Percentiles rank a stretch among this genome's conserved stretches.
Conservation (phyloP, 2,329 filamentous ascomycete species). For the Coniosporium tulheliwenetii region DNA sequence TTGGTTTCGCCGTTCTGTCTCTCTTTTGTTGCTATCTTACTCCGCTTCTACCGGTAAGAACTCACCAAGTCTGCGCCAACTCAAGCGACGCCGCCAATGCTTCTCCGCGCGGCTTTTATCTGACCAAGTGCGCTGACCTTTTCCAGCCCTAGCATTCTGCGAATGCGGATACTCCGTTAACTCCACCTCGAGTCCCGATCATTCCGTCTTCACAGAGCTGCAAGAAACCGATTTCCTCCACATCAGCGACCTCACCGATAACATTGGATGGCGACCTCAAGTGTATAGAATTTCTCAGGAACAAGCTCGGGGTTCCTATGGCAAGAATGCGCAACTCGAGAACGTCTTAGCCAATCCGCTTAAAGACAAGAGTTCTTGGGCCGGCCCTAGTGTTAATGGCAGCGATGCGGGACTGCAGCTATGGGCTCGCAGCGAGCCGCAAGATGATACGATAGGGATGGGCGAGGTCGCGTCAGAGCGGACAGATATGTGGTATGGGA, state of each 20-base stretch:
- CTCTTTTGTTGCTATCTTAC: too few relatives aligned
- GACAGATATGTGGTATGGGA: constrained; percentile 52
- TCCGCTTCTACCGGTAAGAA: too few relatives aligned
- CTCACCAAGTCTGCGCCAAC: too few relatives aligned
- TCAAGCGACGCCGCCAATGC: too few relatives aligned
- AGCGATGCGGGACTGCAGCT: constrained; percentile 22
- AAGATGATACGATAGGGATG: constrained; percentile 38
- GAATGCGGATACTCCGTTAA: constrained; percentile 56
- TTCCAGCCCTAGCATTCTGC: constrained; percentile 24
- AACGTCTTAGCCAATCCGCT: constrained; percentile 44
- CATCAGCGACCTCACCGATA: constrained; percentile 28
- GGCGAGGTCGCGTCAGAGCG: constrained; percentile 49
- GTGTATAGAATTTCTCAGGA: constrained; percentile 47
- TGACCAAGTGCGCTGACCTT: too few relatives aligned
- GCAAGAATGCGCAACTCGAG: constrained; percentile 41
- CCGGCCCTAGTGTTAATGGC: constrained; percentile 27
- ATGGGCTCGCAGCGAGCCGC: constrained; percentile 19
- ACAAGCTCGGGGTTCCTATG: constrained; percentile 46
- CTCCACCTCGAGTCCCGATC: constrained; percentile 21
- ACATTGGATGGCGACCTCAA: constrained; percentile 51
- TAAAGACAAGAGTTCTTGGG: constrained; percentile 23
- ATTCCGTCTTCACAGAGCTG: constrained; percentile 48
- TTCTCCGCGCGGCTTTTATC: too few relatives aligned
- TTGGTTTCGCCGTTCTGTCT: too few relatives aligned
- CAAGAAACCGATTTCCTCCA: constrained; percentile 59